These are phyloP conservation scores for Pythium aquatile DNA, from an alignment of 352 stramenopile genomes.

Conservation along the genomic window DNA sequence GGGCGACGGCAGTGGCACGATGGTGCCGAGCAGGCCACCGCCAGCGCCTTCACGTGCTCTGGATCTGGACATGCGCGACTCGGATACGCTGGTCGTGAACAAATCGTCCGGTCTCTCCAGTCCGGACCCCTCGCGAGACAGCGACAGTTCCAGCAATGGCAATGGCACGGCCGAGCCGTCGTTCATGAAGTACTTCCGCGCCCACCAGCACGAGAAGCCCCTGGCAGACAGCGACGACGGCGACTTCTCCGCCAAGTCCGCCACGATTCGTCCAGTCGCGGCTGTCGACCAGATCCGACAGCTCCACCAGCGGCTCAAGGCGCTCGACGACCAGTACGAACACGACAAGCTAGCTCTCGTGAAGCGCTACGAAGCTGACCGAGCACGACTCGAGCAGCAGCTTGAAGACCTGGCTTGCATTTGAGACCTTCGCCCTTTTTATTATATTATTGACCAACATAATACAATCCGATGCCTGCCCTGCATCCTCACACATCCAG, in stretches of 20 bases:
- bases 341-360: conserved; percentile 40
- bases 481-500: conserved; percentile 45
- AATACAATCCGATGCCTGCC: background rate
- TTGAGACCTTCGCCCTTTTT: conserved; percentile 3
- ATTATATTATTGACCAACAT: conserved; percentile 2
- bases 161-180: conserved; percentile 43
- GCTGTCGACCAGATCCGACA: conserved; percentile 20
- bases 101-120: conserved; percentile 1
- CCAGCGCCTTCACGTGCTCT: conserved; percentile 17
- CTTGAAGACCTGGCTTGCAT: conserved; percentile 38
- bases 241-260: conserved; percentile 14
- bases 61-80: conserved; percentile 4
- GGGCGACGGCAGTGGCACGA: conserved; percentile 23
- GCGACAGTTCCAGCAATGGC: background rate
- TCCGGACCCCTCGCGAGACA: conserved; percentile 9
- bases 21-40: conserved; percentile 31
- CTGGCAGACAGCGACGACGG: conserved; percentile 9
- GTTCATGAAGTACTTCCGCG: conserved; percentile 85
- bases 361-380: conserved; percentile 44
- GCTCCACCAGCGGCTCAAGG: conserved; percentile 47
- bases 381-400: conserved; percentile 46
- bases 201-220: conserved; percentile 31
- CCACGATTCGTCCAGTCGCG: conserved; percentile 21
- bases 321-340: conserved; percentile 54
- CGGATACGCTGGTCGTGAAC: conserved; percentile 23